These are phyloP conservation scores for Pseudocercospora pini-densiflorae DNA, from an alignment of 2,329 filamentous ascomycete genomes.

Conservation along the genomic window DNA sequence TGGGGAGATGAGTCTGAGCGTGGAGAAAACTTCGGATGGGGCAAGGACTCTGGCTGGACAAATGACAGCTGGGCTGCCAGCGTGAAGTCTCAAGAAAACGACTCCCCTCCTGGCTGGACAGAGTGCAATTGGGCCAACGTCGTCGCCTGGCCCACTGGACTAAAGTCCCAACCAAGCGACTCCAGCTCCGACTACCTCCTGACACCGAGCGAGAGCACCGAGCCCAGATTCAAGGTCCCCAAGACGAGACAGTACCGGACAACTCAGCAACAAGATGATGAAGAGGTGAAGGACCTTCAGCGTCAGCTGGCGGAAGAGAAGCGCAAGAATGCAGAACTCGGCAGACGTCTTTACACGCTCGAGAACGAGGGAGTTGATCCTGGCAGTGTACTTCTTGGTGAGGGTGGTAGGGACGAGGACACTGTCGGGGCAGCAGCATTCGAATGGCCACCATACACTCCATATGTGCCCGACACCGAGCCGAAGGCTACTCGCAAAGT, in stretches of 20 bases:
- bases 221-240: background rate
- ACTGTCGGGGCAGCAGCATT: background rate
- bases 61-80: background rate
- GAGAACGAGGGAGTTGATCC: slow-evolving; percentile 12
- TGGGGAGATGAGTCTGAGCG: background rate
- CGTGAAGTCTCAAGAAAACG: background rate
- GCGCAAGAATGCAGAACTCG: background rate
- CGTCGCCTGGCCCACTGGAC: too few relatives aligned
- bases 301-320: slow-evolving; percentile 4
- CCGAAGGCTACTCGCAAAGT: background rate
- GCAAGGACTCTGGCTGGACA: background rate
- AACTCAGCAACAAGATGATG: background rate
- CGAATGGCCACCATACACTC: background rate
- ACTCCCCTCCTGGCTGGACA: too few relatives aligned
- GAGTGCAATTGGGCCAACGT: background rate
- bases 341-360: background rate
- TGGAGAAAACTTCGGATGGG: background rate
- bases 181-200: background rate
- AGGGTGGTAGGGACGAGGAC: background rate
- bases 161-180: background rate
- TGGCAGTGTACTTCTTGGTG: background rate
- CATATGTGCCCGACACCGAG: background rate
- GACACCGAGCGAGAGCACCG: background rate
- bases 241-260: too few relatives aligned
- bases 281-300: background rate